Conservation (phyloP, 805 yeast species). For the Metschnikowia gruessii region DNA sequence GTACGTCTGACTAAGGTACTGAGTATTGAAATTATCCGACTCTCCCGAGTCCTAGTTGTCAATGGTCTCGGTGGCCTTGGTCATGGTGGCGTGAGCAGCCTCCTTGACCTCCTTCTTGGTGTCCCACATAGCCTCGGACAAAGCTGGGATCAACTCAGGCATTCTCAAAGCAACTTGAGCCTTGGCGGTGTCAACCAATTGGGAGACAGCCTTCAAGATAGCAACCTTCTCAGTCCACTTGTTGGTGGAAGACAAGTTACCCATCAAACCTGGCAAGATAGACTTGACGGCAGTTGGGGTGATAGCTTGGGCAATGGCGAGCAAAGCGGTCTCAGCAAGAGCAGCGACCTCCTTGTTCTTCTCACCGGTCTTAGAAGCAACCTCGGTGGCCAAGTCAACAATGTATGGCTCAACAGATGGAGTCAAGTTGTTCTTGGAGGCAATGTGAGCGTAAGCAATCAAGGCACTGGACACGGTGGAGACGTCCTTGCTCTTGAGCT, state of each 20-base stretch:
- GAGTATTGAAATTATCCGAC: too few relatives aligned
- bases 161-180: constrained; percentile 96
- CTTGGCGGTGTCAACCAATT: constrained; percentile 91
- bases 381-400: constrained; percentile 68
- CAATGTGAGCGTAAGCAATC: constrained; percentile 80
- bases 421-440: constrained; percentile 70
- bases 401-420: constrained; percentile 96
- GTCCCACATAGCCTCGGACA: constrained; percentile 99
- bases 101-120: constrained; percentile 97
- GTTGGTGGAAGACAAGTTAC: constrained; percentile 64
- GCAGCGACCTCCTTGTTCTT: constrained; percentile 74
- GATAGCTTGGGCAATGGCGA: constrained; percentile 73
- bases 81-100: constrained; percentile 94
- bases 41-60: constrained; percentile 99
- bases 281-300: constrained; percentile 94
- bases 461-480: constrained; percentile 70
- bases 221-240: constrained; percentile 99
- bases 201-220: constrained; percentile 77
- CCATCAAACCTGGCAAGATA: constrained; percentile 75
- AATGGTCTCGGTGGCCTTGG: constrained; percentile 94
- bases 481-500: constrained; percentile 72
- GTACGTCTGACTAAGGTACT: too few relatives aligned
- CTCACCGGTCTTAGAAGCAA: constrained; percentile 84
- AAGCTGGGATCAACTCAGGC: constrained; percentile 98
- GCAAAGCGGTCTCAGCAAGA: constrained; percentile 72